Evolutionary conservation across 352 stramenopile species (phyloP).

Genomic region (Globisporangium parvum): DNA sequence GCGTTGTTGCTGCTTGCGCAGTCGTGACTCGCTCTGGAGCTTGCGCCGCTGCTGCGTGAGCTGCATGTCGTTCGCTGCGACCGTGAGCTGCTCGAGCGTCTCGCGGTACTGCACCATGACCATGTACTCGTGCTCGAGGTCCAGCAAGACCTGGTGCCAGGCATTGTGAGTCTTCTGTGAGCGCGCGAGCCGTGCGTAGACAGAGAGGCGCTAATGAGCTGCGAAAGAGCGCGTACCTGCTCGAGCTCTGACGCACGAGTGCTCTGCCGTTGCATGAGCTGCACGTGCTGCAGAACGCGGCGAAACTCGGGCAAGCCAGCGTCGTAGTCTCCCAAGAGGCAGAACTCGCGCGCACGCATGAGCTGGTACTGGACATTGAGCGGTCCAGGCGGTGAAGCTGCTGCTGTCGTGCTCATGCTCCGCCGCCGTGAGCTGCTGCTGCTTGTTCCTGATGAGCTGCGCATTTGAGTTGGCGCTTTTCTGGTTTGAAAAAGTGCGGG

Average conservation of each 20-base stretch:
- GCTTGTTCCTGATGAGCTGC: neutral
- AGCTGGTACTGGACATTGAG: conserved; percentile 21
- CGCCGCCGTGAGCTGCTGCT: too few relatives aligned
- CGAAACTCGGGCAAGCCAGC: conserved; percentile 36
- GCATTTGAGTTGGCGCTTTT: neutral
- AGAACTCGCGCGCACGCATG: conserved; percentile 53
- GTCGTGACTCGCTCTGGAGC: conserved; percentile 4
- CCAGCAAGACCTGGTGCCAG: conserved; percentile 17
- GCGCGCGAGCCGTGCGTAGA: conserved; percentile 16
- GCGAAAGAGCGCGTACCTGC: conserved; percentile 17
- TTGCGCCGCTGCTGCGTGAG: conserved; percentile 18
- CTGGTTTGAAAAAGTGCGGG: neutral
- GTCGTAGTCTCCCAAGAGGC: conserved; percentile 58
- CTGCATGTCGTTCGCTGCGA: conserved; percentile 21
- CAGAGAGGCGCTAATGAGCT: neutral
- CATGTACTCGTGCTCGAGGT: conserved; percentile 46
- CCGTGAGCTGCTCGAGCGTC: conserved; percentile 30
- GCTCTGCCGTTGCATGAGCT: conserved; percentile 18
- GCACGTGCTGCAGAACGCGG: conserved; percentile 23
- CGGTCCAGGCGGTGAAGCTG: neutral
- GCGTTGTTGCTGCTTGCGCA: conserved; percentile 14
- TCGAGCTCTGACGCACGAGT: conserved; percentile 19
- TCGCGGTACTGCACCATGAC: conserved; percentile 40
- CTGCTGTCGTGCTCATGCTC: too few relatives aligned
- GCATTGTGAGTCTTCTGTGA: neutral